phyloP scores from a whole-genome alignment of 495 filamentous ascomycete species.

The Usnea hakonensis region DNA sequence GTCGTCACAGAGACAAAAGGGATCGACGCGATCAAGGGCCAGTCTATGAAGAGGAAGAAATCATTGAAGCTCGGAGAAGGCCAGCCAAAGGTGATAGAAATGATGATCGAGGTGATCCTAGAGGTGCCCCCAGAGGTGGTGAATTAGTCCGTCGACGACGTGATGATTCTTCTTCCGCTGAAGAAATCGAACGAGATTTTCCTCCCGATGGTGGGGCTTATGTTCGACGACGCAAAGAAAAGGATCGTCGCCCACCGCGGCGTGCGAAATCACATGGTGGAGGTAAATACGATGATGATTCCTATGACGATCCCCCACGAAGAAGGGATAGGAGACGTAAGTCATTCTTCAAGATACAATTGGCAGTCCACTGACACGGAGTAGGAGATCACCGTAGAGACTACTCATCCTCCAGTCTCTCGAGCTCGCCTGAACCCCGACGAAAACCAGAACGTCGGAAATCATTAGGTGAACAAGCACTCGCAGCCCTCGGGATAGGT shows the following conservation, averaged over 20 bases:
- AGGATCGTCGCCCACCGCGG: conserved; percentile 28
- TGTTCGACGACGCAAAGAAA: conserved; percentile 41
- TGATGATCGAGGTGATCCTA: background rate
- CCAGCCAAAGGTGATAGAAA: conserved; percentile 11
- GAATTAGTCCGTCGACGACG: conserved; percentile 47
- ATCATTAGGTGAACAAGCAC: conserved; percentile 63
- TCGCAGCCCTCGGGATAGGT: conserved; percentile 62
- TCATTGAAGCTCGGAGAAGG: conserved; percentile 19
- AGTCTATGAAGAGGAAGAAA: conserved; percentile 22
- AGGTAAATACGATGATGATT: conserved; percentile 41
- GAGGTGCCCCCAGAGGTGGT: conserved; percentile 1
- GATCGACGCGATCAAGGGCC: conserved; percentile 11
- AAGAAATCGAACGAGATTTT: conserved; percentile 62
- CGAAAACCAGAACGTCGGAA: conserved; percentile 47
- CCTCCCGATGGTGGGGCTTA: conserved; percentile 45
- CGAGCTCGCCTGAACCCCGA: conserved; percentile 37
- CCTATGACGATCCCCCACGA: conserved; percentile 50
- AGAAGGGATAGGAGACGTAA: conserved; percentile 41
- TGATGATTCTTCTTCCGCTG: conserved; percentile 52
- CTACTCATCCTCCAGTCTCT: conserved; percentile 31
- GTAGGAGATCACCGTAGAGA: conserved; percentile 38
- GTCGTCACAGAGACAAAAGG: conserved; percentile 14
- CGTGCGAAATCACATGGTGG: conserved; percentile 43
- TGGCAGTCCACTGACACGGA: background rate
- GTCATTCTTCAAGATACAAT: conserved; percentile 4